These are phyloP conservation scores for Taphrina confusa DNA, from an alignment of 1,139 yeast genomes.

Conservation along the genomic window DNA sequence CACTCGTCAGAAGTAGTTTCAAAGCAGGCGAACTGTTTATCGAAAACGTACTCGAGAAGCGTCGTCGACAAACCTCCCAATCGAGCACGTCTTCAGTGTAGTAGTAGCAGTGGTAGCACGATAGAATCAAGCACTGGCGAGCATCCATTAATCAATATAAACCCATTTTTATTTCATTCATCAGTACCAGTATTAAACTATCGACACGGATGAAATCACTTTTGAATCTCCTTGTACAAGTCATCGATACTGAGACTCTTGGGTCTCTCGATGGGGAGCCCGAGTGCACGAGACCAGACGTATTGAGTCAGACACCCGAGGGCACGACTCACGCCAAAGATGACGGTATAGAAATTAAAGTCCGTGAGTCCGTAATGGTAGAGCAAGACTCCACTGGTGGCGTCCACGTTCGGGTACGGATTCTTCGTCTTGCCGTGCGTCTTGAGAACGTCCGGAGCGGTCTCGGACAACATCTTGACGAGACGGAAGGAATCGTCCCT, in stretches of 20 bases:
- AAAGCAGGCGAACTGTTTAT: slow-evolving; percentile 98
- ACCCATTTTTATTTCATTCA: too few species aligned
- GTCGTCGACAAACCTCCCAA: not conserved
- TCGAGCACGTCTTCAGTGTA: not conserved
- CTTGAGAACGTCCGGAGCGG: slow-evolving; percentile 59
- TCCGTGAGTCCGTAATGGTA: slow-evolving; percentile 62
- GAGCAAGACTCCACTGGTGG: slow-evolving; percentile 59
- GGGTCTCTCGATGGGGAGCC: slow-evolving; percentile 96
- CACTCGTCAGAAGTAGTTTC: slow-evolving; percentile 91
- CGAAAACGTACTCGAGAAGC: slow-evolving; percentile 82
- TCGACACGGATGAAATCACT: not conserved
- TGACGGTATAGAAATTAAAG: slow-evolving; percentile 59
- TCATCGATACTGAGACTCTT: slow-evolving; percentile 49
- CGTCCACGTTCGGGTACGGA: slow-evolving; percentile 67
- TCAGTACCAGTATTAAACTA: too few species aligned
- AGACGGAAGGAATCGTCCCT: slow-evolving; percentile 91
- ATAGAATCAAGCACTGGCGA: slow-evolving; percentile 11
- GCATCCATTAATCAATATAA: not conserved
- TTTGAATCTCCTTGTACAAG: slow-evolving; percentile 28
- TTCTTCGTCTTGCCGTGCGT: slow-evolving; percentile 65
- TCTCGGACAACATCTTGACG: slow-evolving; percentile 62
- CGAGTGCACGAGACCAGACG: slow-evolving; percentile 93
- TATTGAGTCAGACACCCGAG: slow-evolving; percentile 71
- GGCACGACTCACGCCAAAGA: slow-evolving; percentile 62
- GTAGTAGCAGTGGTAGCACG: too few species aligned